Evolutionary conservation across 2,329 filamentous ascomycete species (phyloP), one percentile per base, ranked within the genome.

Genomic region (Rhinocladiella similis): DNA sequence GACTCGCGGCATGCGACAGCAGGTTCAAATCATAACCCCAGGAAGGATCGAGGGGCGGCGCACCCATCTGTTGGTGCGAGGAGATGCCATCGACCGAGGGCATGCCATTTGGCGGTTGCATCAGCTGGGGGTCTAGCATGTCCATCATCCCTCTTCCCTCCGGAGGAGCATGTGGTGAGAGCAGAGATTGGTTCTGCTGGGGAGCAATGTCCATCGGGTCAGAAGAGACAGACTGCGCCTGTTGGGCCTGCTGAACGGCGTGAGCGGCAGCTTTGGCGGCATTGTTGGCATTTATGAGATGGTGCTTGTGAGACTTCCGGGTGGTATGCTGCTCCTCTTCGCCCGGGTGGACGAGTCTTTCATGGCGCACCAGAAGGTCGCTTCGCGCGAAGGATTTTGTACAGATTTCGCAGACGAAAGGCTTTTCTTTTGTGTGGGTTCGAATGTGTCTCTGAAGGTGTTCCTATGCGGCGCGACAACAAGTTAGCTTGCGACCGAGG

Each of bases 401-500:
- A 64, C 76, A 78, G 47, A 77, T 75, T 45, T 78, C 75, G 68
- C 76, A 78, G 56, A 75, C 74, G 60, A 78, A 78, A 10, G 76
- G 76, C 56, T 78, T 78, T 63, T 78, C 76, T 63, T 78, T 78
- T 19, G 76, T 78, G 65, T 78, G 76, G 63, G 76, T 78, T 70
- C 76, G 74, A 70, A 78, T 75, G 73, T 78, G 76, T 64, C 76
- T 72, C 72, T 78, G 76, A 66, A 78, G 75, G 70, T 78, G 76
- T 68, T 78, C 76, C 63, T 66, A 29, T 51, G 42, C n/a, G n/a
- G 14, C 18, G 19, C 42, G 16, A 38, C 16, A 25, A 19, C 33
- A 46, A 36, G 48, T 61, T 36, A 59, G 56, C 51, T 22, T 16
- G 36, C 42, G 53, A 27, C 56, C 53, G 56, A 50, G 50, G 47